Percentiles rank a stretch among this genome's conserved stretches.
Evolutionary conservation across 176 grass and related monocot genomes (phyloP).

Genomic region (Pontederia crassipes): DNA sequence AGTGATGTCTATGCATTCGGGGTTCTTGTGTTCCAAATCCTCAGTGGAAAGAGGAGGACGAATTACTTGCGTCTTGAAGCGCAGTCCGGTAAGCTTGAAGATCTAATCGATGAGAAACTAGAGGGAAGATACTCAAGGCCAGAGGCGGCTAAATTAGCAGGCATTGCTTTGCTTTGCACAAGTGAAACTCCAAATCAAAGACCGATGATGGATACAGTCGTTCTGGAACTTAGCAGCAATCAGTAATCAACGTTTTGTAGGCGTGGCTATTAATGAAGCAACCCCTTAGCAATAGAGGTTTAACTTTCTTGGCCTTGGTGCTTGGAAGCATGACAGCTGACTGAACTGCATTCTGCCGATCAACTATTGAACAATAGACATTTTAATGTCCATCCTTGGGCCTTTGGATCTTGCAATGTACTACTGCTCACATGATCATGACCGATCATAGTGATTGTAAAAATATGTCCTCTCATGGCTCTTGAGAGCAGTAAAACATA

Average conservation of each 20-base stretch:
- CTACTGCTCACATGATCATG: not conserved
- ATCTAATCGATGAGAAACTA: slow-evolving; percentile 60
- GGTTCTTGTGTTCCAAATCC: slow-evolving; percentile 61
- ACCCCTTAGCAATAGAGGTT: slow-evolving; percentile 18
- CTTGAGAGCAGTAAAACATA: slow-evolving; percentile 5
- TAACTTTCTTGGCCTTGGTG: slow-evolving; percentile 1
- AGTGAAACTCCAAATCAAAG: slow-evolving; percentile 50
- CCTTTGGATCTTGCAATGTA: slow-evolving; percentile 25
- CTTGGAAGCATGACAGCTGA: not conserved
- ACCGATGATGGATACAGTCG: slow-evolving; percentile 46
- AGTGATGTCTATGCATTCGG: slow-evolving; percentile 89
- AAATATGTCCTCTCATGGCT: not conserved
- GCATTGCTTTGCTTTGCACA: slow-evolving; percentile 43
- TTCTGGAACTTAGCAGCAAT: slow-evolving; percentile 37
- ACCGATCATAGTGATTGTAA: slow-evolving; percentile 5
- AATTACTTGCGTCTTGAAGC: slow-evolving; percentile 19
- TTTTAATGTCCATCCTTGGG: slow-evolving; percentile 18
- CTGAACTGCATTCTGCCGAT: not conserved
- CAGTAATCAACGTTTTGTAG: not conserved
- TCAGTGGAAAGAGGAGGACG: slow-evolving; percentile 51
- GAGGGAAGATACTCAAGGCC: slow-evolving; percentile 39
- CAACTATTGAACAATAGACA: slow-evolving; percentile 2
- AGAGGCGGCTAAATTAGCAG: slow-evolving; percentile 43
- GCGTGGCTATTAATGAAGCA: slow-evolving; percentile 17
- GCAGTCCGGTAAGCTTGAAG: slow-evolving; percentile 24